Evolutionary conservation across 1,284 basidiomycete genomes (phyloP).

Genomic region (Clitocybe nebularis): DNA sequence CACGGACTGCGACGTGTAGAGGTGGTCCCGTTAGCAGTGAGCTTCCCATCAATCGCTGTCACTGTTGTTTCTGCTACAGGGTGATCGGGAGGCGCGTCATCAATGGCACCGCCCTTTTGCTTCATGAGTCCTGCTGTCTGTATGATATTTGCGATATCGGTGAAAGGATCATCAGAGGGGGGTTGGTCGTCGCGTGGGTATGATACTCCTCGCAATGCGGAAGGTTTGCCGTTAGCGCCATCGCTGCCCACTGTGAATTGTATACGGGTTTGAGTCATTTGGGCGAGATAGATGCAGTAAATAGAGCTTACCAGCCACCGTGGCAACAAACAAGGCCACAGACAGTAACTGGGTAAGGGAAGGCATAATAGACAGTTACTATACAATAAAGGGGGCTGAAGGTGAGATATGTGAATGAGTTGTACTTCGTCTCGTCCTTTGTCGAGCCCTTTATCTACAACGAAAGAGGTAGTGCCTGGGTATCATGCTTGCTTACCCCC

Average conservation of each 20-base stretch:
- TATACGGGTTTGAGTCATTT: not conserved
- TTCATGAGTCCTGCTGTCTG: slow-evolving; percentile 30
- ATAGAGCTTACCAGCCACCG: not conserved
- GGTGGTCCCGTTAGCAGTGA: slow-evolving; percentile 24
- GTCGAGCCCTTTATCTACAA: too few species aligned
- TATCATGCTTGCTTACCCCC: too few species aligned
- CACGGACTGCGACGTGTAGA: too few species aligned
- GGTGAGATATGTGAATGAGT: too few species aligned
- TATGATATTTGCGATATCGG: slow-evolving; percentile 32
- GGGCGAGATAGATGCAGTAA: not conserved
- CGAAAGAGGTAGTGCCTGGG: too few species aligned
- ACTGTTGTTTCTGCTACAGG: slow-evolving; percentile 31
- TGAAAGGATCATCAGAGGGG: slow-evolving; percentile 20
- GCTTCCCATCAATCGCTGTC: slow-evolving; percentile 37
- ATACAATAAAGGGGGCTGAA: too few species aligned
- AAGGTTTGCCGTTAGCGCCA: not conserved
- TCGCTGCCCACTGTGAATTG: not conserved
- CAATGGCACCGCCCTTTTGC: slow-evolving; percentile 32
- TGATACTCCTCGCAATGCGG: slow-evolving; percentile 18
- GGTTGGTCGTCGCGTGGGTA: slow-evolving; percentile 17
- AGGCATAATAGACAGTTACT: not conserved
- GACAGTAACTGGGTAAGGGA: not conserved
- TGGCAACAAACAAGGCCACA: not conserved
- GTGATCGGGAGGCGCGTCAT: slow-evolving; percentile 28
- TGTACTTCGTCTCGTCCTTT: too few species aligned